Base-by-base conservation (phyloP, 192 early-diverging fungal species). In the Coemansia sp. region DNA sequence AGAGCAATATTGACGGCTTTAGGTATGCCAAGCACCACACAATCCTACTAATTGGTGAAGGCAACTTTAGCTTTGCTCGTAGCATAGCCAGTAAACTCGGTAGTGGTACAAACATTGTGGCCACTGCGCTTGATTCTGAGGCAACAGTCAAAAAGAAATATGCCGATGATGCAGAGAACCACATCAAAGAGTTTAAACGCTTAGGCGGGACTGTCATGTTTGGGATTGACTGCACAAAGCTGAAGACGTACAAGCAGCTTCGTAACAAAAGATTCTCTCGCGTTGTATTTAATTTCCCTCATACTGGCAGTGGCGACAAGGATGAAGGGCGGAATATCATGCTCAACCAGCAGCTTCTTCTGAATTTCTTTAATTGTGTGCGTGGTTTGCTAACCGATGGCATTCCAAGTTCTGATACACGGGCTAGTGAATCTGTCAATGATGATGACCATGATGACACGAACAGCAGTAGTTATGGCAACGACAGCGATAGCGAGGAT, bases 201-300 rank as follows among this genome's bases (percentile, higher is more conserved):
- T 78, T 85, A 28, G 92, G 89, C 7, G 94, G 81, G 7, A 82
- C 74, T 4, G 87, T 94, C 1, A 48, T 93, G 10, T 94, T 84
- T 78, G 84, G 84, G 7, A 84, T 96, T 0, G 93, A 98, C 68
- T 92, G 83, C 1, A 94, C 93, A 0, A 67, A 83, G 23, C 55
- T 98, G 49, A 72, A 74, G 2, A 86, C 76, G 32, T 73, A 65
- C 62, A 84, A 85, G 62, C 70, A 66, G 31, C 74, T 96, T n/a
- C 83, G 73, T 25, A 68, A 67, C 21, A 76, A 80, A 54, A 47
- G 64, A 32, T 98, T 94, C 65, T 81, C 85, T 44, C 90, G 89
- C 62, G 92, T 98, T 32, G 86, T 96, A 14, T 98, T 98, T 71
- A 96, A 96, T 71, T 98, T 98, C 72, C 96, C 96, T 31, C 96